Evolutionary conservation across 73 alveolate species (phyloP), one percentile per base, ranked within the genome.

Genomic region (Paramecium pentaurelia): DNA sequence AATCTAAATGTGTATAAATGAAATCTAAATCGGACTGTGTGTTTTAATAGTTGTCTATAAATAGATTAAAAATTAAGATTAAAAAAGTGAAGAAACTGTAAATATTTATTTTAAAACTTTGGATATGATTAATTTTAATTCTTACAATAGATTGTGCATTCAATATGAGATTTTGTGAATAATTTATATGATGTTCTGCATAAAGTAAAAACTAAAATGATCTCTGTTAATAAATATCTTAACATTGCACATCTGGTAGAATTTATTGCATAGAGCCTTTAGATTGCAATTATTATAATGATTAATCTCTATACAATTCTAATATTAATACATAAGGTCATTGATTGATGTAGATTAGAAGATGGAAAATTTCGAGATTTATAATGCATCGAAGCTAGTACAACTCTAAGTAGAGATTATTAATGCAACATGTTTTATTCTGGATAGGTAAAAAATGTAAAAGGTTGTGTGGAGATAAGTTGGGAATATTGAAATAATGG

Each of bases 381-480:
- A 6, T 16, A 38, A 36, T 75, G 88, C 68, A 75, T 20, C 14
- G 88, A 75, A 0, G 88, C 88, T 32, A 42, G 44, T 75, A 36
- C 68, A 30, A 75, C 88, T 16, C 34, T 75, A 16, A 42, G n/a
- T 38, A 80, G 68, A 11, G 75, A 80, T 80, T 22, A 30, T 12
- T 37, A 44, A 28, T 80, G 91, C 16, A 42, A 80, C 4, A 1
- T 9, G 6, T 80, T 42, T 80, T 25, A 27, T 38, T 34, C 91
- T 6, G 91, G 77, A 12, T 80, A 77, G n/a, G 27, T 42, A 20
- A 80, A 77, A 0, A 45, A 25, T 32, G 91, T 77, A 27, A 80
- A 80, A 27, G 91, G 91, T 18, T 80, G 91, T 80, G 91, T 80
- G 12, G 58, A 40, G 5, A 80, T 16, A 27, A 42, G 91, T 9